Evolutionary conservation across 2,329 filamentous ascomycete species (phyloP).

Genomic region (Pseudocercospora ulei): DNA sequence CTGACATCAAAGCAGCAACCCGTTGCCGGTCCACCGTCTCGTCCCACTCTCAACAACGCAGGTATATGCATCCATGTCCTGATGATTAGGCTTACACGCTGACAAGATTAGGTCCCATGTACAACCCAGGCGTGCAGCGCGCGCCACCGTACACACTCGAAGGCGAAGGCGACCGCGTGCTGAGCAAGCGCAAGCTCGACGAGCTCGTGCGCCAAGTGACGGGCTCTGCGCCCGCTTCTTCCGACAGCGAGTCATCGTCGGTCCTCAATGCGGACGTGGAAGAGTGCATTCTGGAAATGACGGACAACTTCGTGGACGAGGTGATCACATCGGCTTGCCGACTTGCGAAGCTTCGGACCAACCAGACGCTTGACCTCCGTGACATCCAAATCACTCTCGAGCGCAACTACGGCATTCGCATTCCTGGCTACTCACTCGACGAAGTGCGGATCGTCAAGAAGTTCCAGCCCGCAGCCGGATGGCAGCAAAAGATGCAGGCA

Average conservation of each 20-base stretch:
- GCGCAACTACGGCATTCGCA: constrained; percentile 64
- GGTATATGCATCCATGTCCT: neutral
- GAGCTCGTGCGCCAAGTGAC: constrained; percentile 91
- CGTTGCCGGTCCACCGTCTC: constrained; percentile 59
- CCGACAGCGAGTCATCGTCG: constrained; percentile 48
- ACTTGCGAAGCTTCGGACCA: constrained; percentile 84
- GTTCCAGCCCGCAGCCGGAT: constrained; percentile 74
- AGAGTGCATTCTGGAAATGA: constrained; percentile 83
- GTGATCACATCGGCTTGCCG: constrained; percentile 79
- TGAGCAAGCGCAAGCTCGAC: constrained; percentile 97
- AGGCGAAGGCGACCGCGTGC: constrained; percentile 78
- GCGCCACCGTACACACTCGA: constrained; percentile 78
- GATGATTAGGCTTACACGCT: constrained; percentile 36
- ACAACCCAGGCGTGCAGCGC: constrained; percentile 73
- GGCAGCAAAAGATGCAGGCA: constrained; percentile 95
- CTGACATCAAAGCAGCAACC: constrained; percentile 42
- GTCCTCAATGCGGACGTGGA: constrained; percentile 84
- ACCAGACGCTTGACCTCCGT: constrained; percentile 73
- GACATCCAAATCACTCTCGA: constrained; percentile 49
- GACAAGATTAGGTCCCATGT: constrained; percentile 74
- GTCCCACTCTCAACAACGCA: constrained; percentile 53
- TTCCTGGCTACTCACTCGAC: constrained; percentile 88
- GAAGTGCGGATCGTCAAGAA: constrained; percentile 91
- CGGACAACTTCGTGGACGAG: constrained; percentile 90
- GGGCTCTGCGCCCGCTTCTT: constrained; percentile 63